Conservation (phyloP, 2,329 filamentous ascomycete genomes). For the Massarina eburnea region DNA sequence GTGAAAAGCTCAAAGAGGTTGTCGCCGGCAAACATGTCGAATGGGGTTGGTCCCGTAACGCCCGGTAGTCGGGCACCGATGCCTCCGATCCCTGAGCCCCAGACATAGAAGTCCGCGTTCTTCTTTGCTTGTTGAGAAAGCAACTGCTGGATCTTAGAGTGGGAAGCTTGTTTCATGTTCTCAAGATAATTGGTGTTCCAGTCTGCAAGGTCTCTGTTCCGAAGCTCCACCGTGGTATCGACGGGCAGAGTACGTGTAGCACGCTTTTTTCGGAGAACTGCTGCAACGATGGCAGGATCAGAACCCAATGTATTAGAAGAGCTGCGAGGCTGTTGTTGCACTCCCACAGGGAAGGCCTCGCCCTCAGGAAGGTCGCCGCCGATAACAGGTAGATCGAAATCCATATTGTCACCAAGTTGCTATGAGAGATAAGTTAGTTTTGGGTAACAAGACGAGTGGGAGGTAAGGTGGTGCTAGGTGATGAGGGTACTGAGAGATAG, state of each 20-base stretch:
- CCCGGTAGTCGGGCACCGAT: slow-evolving; percentile 52
- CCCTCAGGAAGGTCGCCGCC: slow-evolving; percentile 38
- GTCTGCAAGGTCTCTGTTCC: slow-evolving; percentile 57
- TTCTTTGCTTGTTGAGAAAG: slow-evolving; percentile 56
- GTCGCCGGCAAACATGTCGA: slow-evolving; percentile 62
- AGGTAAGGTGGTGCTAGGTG: neutral
- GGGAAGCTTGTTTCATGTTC: slow-evolving; percentile 59
- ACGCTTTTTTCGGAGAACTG: slow-evolving; percentile 42
- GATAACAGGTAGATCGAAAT: slow-evolving; percentile 35
- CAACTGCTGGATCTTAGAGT: slow-evolving; percentile 49
- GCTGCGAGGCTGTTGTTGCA: slow-evolving; percentile 10
- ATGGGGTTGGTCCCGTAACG: slow-evolving; percentile 49
- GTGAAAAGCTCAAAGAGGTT: slow-evolving; percentile 54
- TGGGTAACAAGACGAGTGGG: slow-evolving; percentile 1
- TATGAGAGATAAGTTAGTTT: slow-evolving; percentile 22
- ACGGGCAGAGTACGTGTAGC: slow-evolving; percentile 45
- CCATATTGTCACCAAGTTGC: slow-evolving; percentile 27
- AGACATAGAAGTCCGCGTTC: slow-evolving; percentile 64
- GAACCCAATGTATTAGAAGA: slow-evolving; percentile 33
- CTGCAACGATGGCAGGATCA: slow-evolving; percentile 43
- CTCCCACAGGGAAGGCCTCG: slow-evolving; percentile 25
- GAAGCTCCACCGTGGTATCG: slow-evolving; percentile 56
- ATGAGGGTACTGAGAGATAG: neutral
- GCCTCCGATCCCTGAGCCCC: slow-evolving; percentile 58
- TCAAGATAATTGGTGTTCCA: slow-evolving; percentile 61